Evolutionary conservation across 257 asterid genomes (phyloP).

Genomic region (Leonotis leonurus): DNA sequence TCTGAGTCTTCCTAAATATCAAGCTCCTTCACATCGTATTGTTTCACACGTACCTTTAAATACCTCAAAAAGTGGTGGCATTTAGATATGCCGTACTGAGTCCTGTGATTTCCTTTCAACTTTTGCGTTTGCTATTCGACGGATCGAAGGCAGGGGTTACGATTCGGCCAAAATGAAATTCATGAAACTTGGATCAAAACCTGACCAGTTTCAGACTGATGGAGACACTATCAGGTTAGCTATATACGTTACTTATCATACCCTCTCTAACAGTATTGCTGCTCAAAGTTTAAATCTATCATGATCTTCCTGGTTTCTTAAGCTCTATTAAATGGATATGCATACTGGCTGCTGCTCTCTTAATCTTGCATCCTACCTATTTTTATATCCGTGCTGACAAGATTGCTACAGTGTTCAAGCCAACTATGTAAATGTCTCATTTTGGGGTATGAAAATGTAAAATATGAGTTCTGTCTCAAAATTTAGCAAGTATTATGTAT

Average conservation of each 20-base stretch:
- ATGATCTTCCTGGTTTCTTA: too few species aligned
- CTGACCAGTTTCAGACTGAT: conserved; percentile 69
- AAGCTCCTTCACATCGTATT: neutral
- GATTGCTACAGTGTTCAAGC: too few species aligned
- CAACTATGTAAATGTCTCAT: too few species aligned
- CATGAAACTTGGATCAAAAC: conserved; percentile 86
- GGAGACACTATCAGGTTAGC: conserved; percentile 66
- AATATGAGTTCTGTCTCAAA: too few species aligned
- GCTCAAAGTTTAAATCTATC: too few species aligned
- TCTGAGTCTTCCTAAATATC: neutral
- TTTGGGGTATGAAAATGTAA: too few species aligned
- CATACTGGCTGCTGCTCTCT: too few species aligned
- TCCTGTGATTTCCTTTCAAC: neutral
- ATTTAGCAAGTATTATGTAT: too few species aligned
- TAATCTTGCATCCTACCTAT: too few species aligned
- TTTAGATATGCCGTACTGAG: neutral
- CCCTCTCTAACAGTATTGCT: too few species aligned
- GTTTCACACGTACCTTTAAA: neutral
- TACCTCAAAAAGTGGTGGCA: neutral
- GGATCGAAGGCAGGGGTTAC: neutral
- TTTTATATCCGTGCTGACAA: too few species aligned
- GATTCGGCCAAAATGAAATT: conserved; percentile 53
- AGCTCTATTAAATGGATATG: too few species aligned
- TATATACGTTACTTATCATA: neutral
- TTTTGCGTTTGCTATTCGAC: neutral